These are phyloP conservation scores for Daldinia caldariorum DNA, from an alignment of 495 filamentous ascomycete species.

Conservation along the genomic window DNA sequence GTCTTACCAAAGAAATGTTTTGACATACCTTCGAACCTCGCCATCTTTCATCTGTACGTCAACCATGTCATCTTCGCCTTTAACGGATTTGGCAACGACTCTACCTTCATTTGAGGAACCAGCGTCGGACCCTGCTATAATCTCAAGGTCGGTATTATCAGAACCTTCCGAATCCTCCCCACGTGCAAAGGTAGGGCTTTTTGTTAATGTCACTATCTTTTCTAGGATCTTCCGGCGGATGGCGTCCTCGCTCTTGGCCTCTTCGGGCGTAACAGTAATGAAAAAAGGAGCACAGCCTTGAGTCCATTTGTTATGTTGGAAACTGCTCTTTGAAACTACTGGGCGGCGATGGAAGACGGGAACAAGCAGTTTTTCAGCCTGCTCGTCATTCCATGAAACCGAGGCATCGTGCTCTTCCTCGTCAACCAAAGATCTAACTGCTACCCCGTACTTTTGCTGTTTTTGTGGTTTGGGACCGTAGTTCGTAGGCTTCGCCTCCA, in stretches of 20 bases:
- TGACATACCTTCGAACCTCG: constrained; percentile 37
- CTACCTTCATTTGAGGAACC: constrained; percentile 74
- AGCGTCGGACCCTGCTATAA: constrained; percentile 77
- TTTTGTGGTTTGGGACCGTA: constrained; percentile 64
- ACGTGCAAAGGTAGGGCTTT: constrained; percentile 53
- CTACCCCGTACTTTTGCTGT: constrained; percentile 54
- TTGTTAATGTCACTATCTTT: constrained; percentile 59
- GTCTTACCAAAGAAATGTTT: constrained; percentile 18
- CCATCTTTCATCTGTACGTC: constrained; percentile 84
- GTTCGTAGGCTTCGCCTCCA: constrained; percentile 83
- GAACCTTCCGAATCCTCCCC: constrained; percentile 58
- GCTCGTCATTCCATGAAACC: constrained; percentile 67
- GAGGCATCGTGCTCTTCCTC: constrained; percentile 66
- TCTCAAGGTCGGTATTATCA: constrained; percentile 72
- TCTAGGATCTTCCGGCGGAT: constrained; percentile 63
- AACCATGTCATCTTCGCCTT: constrained; percentile 90
- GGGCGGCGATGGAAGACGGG: constrained; percentile 75
- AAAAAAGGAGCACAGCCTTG: constrained; percentile 57
- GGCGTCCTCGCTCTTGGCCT: constrained; percentile 59
- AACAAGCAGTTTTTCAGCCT: constrained; percentile 77
- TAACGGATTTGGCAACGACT: constrained; percentile 78
- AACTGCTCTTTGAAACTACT: constrained; percentile 18
- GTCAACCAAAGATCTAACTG: constrained; percentile 57
- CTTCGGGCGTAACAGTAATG: constrained; percentile 60
- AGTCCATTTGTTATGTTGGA: constrained; percentile 38